A percentile compares a stretch with the other conserved stretches of the same genome.
Evolutionary conservation across 2,329 filamentous ascomycete species (phyloP).

Genomic region (Aspergillus sp.): DNA sequence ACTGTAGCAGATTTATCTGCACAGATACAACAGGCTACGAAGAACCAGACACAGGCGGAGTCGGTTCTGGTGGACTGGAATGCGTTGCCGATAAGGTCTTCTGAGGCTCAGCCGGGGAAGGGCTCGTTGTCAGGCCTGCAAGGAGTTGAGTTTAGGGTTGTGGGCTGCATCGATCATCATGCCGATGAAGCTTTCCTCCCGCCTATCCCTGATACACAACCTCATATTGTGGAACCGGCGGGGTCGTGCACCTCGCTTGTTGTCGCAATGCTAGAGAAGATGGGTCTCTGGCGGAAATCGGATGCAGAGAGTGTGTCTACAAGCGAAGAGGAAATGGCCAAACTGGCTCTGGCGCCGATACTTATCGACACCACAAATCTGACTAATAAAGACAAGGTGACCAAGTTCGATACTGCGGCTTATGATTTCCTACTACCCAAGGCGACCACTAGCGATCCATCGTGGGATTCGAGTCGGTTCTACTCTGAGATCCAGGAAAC

Average conservation of each 20-base stretch:
- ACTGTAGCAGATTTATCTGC: constrained; percentile 46
- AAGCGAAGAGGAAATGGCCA: constrained; percentile 38
- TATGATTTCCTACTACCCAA: constrained; percentile 57
- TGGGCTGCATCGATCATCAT: constrained; percentile 66
- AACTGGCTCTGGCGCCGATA: constrained; percentile 48
- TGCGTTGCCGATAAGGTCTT: constrained; percentile 47
- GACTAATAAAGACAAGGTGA: constrained; percentile 50
- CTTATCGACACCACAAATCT: constrained; percentile 52
- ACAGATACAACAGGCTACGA: constrained; percentile 21
- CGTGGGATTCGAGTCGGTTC: constrained; percentile 55
- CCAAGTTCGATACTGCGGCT: constrained; percentile 54
- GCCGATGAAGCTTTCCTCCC: constrained; percentile 61
- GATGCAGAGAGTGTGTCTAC: constrained; percentile 28
- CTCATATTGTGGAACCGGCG: constrained; percentile 57
- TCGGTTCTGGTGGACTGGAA: constrained; percentile 53
- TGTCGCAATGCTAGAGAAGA: constrained; percentile 55
- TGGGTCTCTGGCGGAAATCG: constrained; percentile 46
- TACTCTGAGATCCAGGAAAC: constrained; percentile 57
- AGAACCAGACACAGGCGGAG: constrained; percentile 24
- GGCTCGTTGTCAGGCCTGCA: constrained; percentile 56
- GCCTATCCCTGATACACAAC: constrained; percentile 46
- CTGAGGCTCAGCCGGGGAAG: constrained; percentile 49
- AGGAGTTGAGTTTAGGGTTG: constrained; percentile 45
- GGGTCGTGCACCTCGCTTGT: constrained; percentile 66
- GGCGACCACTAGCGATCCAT: constrained; percentile 35